Evolutionary conservation across 2,329 filamentous ascomycete genomes (phyloP).

Genomic region (Alternaria panax): DNA sequence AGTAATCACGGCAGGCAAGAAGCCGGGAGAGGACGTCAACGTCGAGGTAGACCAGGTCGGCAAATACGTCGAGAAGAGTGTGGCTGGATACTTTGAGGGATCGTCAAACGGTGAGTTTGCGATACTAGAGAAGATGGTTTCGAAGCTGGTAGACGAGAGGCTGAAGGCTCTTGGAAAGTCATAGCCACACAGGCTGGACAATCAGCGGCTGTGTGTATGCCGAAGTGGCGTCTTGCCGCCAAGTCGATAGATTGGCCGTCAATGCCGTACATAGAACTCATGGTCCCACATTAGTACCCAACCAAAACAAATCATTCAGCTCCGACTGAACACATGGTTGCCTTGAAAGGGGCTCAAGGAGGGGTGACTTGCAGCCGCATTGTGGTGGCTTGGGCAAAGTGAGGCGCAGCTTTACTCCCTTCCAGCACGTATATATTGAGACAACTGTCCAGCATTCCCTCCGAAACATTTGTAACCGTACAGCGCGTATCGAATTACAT

Average conservation of each 20-base stretch:
- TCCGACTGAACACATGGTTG: slow-evolving; percentile 7
- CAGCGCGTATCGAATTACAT: neutral
- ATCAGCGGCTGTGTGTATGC: neutral
- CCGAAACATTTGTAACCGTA: neutral
- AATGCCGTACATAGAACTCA: slow-evolving; percentile 5
- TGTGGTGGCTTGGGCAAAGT: slow-evolving; percentile 40
- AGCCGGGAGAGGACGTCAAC: slow-evolving; percentile 81
- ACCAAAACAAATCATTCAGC: slow-evolving; percentile 3
- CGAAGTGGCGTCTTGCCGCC: neutral
- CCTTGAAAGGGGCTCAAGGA: slow-evolving; percentile 22
- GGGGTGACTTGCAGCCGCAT: slow-evolving; percentile 33
- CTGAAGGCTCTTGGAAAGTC: slow-evolving; percentile 55
- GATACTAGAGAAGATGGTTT: slow-evolving; percentile 62
- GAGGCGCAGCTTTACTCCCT: slow-evolving; percentile 45
- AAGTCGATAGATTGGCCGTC: slow-evolving; percentile 8
- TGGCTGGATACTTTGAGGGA: slow-evolving; percentile 77
- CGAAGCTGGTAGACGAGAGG: slow-evolving; percentile 76
- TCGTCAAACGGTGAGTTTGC: slow-evolving; percentile 59
- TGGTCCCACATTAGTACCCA: slow-evolving; percentile 11
- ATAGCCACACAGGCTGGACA: neutral
- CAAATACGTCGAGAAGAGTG: slow-evolving; percentile 89
- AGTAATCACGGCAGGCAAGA: slow-evolving; percentile 82
- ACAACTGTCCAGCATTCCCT: neutral
- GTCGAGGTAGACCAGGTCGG: slow-evolving; percentile 90
- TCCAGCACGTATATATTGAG: slow-evolving; percentile 35